phyloP scores from a whole-genome alignment of 768 basidiomycete genomes.

The Boletus subparvulus region DNA sequence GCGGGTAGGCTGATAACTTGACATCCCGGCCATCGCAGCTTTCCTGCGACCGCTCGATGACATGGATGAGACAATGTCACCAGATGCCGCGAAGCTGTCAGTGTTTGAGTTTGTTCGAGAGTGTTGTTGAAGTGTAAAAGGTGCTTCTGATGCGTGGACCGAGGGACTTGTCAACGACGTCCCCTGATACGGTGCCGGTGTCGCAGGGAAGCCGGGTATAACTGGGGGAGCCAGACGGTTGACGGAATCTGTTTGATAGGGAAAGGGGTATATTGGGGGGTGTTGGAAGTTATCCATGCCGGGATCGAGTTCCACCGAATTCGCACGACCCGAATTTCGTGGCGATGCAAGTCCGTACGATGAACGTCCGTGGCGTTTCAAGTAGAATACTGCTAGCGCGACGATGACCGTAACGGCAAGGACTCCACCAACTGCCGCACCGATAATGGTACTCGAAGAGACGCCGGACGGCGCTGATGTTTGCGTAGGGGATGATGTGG shows the following conservation, averaged over 20 bases:
- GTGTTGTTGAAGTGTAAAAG: constrained; percentile 7
- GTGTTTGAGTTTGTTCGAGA: constrained; percentile 22
- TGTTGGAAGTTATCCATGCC: constrained; percentile 28
- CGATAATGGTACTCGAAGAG: constrained; percentile 49
- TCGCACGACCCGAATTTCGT: constrained; percentile 33
- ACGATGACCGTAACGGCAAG: constrained; percentile 52
- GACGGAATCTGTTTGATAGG: constrained; percentile 26
- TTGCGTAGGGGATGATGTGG: constrained; percentile 22
- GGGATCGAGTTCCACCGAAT: constrained; percentile 40
- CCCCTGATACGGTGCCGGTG: constrained; percentile 2
- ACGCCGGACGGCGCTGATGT: constrained; percentile 24
- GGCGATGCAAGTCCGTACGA: constrained; percentile 31
- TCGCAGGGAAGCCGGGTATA: background rate
- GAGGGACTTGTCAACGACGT: constrained; percentile 10
- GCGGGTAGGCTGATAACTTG: constrained; percentile 44
- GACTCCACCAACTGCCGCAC: constrained; percentile 48
- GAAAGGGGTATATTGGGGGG: constrained; percentile 37
- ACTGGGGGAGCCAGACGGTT: constrained; percentile 15
- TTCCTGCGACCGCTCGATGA: constrained; percentile 49
- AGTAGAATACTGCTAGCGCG: constrained; percentile 52
- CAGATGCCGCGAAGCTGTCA: constrained; percentile 18
- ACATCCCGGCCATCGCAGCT: constrained; percentile 51
- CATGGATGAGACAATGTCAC: constrained; percentile 25
- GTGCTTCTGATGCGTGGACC: constrained; percentile 3
- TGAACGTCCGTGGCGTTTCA: constrained; percentile 30